Percentiles rank a stretch among this genome's conserved stretches.
Evolutionary conservation across 148 eudicot species (phyloP).

Genomic region (Gaultheria prostrata): DNA sequence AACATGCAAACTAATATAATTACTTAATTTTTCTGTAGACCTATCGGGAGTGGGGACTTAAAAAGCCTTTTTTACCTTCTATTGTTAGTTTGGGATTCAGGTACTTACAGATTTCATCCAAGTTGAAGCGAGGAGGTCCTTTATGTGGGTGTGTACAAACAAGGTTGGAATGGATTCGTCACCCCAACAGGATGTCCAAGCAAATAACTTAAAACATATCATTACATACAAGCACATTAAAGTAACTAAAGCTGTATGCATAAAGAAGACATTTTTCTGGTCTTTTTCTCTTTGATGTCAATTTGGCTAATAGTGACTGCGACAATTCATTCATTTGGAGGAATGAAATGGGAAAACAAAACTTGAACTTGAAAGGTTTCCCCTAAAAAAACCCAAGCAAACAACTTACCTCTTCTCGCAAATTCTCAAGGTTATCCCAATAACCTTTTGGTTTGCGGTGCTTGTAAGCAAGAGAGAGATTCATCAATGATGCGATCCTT

Average conservation of each 20-base stretch:
- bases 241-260: not conserved
- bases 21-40: not conserved
- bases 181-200: not conserved
- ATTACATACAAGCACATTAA: not conserved
- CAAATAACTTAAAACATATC: not conserved
- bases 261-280: not conserved
- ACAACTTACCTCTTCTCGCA: slow-evolving; percentile 74
- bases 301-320: not conserved
- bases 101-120: not conserved
- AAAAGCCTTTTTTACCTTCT: not conserved
- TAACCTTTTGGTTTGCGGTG: slow-evolving; percentile 95
- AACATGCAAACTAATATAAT: not conserved
- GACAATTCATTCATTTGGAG: not conserved
- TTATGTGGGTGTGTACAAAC: not conserved
- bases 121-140: not conserved
- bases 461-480: slow-evolving; percentile 92
- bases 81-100: not conserved
- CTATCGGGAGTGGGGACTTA: not conserved
- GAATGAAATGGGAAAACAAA: not conserved
- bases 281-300: not conserved
- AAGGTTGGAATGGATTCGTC: not conserved
- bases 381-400: not conserved
- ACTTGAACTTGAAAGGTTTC: not conserved
- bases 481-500: slow-evolving; percentile 72
- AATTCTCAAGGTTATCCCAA: slow-evolving; percentile 89